Conservation (phyloP, 2,329 filamentous ascomycete genomes). For the Verruconis gallopava region DNA sequence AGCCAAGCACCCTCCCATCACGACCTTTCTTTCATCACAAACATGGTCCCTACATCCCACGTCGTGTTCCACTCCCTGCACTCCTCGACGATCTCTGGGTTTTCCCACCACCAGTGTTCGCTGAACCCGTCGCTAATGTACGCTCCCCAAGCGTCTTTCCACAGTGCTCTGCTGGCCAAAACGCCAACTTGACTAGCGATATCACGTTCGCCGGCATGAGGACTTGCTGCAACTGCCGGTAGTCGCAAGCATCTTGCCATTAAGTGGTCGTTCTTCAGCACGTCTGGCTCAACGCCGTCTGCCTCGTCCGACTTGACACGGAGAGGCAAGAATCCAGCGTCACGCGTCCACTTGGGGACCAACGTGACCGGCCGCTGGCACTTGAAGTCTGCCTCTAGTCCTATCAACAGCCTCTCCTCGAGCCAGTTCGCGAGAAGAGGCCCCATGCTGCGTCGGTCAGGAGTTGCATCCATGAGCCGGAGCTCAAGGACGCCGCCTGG, state of each 20-base stretch:
- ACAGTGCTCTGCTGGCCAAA: constrained; percentile 23
- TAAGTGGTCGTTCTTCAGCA: not conserved
- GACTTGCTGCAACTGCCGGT: not conserved
- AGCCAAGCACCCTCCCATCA: too few species aligned
- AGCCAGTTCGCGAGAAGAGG: constrained; percentile 48
- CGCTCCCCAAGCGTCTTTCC: constrained; percentile 25
- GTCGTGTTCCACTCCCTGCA: constrained; percentile 23
- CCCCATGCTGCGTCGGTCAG: constrained; percentile 42
- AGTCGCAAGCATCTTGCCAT: constrained; percentile 5
- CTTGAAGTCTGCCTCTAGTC: constrained; percentile 45
- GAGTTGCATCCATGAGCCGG: constrained; percentile 49
- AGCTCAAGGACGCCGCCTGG: constrained; percentile 45
- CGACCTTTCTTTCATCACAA: constrained; percentile 19
- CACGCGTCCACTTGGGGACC: constrained; percentile 46
- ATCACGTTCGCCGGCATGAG: constrained; percentile 9
- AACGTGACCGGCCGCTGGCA: constrained; percentile 46
- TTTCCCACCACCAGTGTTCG: constrained; percentile 26
- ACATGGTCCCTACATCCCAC: constrained; percentile 25
- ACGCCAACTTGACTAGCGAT: constrained; percentile 21
- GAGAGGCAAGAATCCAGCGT: constrained; percentile 16
- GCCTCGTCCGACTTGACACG: not conserved
- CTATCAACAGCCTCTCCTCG: constrained; percentile 45
- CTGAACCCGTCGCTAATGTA: constrained; percentile 17
- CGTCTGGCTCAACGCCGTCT: not conserved
- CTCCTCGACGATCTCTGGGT: constrained; percentile 23